Conservation (phyloP, 306 rosid species). For the Carpinus fangiana region DNA sequence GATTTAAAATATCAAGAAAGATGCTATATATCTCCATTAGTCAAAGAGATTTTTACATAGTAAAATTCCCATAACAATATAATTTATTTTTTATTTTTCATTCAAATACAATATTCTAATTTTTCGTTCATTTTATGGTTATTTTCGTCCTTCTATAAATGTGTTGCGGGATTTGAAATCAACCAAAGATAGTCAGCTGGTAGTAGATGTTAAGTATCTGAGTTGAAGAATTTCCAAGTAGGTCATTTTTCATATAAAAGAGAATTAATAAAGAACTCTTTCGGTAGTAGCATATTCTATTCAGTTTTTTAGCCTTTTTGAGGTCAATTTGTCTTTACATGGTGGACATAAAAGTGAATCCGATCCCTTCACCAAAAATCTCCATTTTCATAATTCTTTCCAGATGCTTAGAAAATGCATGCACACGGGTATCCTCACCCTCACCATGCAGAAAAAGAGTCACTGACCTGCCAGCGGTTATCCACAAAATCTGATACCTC, state of each 20-base stretch:
- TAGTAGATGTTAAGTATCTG: not conserved
- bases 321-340: not conserved
- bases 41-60: not conserved
- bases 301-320: not conserved
- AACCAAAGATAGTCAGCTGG: not conserved
- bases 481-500: constrained; percentile 79
- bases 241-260: not conserved
- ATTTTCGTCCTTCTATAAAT: not conserved
- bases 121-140: not conserved
- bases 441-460: not conserved
- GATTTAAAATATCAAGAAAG: not conserved
- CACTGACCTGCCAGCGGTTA: constrained; percentile 81
- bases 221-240: not conserved
- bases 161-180: not conserved
- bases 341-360: not conserved
- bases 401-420: constrained; percentile 21
- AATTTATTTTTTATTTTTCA: not conserved
- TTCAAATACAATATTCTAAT: not conserved
- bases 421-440: constrained; percentile 16
- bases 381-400: not conserved
- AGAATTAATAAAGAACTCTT: not conserved
- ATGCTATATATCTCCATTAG: not conserved
- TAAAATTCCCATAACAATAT: not conserved
- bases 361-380: constrained; percentile 4
- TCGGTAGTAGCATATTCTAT: not conserved